Base-by-base conservation (phyloP, 148 eudicot genomes). In the Pharnaceum exiguum region DNA sequence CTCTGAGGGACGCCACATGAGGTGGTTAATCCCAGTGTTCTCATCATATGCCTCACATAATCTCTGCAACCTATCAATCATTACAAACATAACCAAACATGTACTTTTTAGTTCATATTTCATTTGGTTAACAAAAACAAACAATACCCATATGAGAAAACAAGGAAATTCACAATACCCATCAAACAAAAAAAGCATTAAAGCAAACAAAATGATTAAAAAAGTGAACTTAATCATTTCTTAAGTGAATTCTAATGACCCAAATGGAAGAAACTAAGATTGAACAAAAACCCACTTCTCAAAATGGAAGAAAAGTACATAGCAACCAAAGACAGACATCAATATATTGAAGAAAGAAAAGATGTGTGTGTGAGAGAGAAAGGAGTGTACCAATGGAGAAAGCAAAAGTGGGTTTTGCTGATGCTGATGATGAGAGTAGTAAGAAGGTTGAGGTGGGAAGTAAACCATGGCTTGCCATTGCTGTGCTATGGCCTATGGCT, bases 11-110 rank as follows among this genome's bases (percentile, higher is more conserved):
- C 66, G 29, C 54, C 55, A 71, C 45, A 46, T 38, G 80, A 75
- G 61, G 53, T 57, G 8, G 51, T 26, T 21, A 69, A 38, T 2
- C 51, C 58, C 39, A 78, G 49, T 7, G 73, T 70, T 46, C 50
- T 57, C 43, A 71, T 18, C 22, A 73, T 38, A 42, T 67, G 65
- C 46, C 72, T 70, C 25, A 68, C 43, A 55, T 70, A 60, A 56
- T 67, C 59, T 59, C 71, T 73, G 71, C 75, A 56, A 46, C 62
- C 84, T 76, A 60, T 31, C 52, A 55, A 35, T 35, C 7, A 35
- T 7, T 30, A 36, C 25, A 24, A 15, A 21, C 7, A 51, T 30
- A 51, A 43, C 11, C 26, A n/a, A 54, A 40, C 36, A 35, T 35
- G 38, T 50, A 36, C 10, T n/a, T 28, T 18, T 29, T 10, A 63